phyloP scores from a whole-genome alignment of 352 stramenopile species.

The Blastocystis sp. region DNA sequence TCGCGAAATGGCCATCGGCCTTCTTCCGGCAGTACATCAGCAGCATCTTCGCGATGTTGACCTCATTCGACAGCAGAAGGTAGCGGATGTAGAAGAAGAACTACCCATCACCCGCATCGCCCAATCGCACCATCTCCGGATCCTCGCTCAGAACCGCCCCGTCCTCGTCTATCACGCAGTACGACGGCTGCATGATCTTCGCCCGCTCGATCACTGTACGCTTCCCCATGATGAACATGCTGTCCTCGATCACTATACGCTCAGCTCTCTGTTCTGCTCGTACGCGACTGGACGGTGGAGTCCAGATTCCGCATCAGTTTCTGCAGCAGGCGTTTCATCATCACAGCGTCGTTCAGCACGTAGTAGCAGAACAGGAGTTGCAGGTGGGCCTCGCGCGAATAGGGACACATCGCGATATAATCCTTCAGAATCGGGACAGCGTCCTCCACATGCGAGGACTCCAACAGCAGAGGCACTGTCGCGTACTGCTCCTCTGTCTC shows the following conservation, averaged over 20 bases:
- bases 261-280: not conserved
- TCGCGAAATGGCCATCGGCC: not conserved
- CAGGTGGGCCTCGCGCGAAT: slow-evolving; percentile 48
- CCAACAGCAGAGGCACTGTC: not conserved
- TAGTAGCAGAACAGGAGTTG: slow-evolving; percentile 50
- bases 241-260: slow-evolving; percentile 43
- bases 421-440: slow-evolving; percentile 39
- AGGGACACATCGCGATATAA: slow-evolving; percentile 49
- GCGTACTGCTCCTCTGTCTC: slow-evolving; percentile 24
- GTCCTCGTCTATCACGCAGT: slow-evolving; percentile 37
- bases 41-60: not conserved
- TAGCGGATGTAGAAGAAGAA: slow-evolving; percentile 50
- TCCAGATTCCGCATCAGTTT: slow-evolving; percentile 19
- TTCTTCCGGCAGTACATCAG: not conserved
- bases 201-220: not conserved
- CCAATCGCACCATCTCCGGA: slow-evolving; percentile 9
- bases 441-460: not conserved
- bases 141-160: not conserved
- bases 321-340: slow-evolving; percentile 17
- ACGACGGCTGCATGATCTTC: slow-evolving; percentile 4
- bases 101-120: not conserved
- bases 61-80: slow-evolving; percentile 30
- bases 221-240: not conserved
- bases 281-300: not conserved
- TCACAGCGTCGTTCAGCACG: not conserved